Percentiles rank a stretch among this genome's conserved stretches.
Evolutionary conservation across 1,139 yeast species (phyloP).

Genomic region (Zygoascus meyerae): DNA sequence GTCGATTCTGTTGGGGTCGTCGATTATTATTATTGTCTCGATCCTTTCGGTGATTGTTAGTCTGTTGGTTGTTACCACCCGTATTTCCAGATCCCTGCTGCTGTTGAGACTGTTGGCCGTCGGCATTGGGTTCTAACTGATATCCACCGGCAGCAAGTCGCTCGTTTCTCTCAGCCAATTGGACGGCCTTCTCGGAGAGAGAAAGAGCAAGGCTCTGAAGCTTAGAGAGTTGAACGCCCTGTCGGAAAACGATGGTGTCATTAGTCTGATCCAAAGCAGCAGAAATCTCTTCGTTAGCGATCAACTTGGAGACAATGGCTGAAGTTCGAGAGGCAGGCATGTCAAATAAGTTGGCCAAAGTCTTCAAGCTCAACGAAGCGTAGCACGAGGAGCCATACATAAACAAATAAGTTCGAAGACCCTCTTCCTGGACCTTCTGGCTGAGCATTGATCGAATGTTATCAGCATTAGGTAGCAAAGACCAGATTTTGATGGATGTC

Average conservation of each 20-base stretch:
- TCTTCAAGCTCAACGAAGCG: constrained; percentile 64
- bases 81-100: constrained; percentile 10
- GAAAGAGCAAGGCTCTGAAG: constrained; percentile 85
- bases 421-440: constrained; percentile 79
- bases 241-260: constrained; percentile 53
- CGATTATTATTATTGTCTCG: background rate
- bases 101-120: constrained; percentile 1
- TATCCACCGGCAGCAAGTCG: constrained; percentile 74
- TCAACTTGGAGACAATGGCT: constrained; percentile 66
- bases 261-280: constrained; percentile 61
- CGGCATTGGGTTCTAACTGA: constrained; percentile 29
- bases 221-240: constrained; percentile 75
- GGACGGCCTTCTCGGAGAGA: constrained; percentile 79
- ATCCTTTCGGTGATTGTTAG: constrained; percentile 2
- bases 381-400: constrained; percentile 67
- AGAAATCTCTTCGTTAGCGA: constrained; percentile 66
- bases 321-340: constrained; percentile 49
- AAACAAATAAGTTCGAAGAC: constrained; percentile 83
- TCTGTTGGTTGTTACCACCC: constrained; percentile 8
- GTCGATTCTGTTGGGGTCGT: constrained; percentile 6
- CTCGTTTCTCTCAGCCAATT: constrained; percentile 80
- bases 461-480: constrained; percentile 61
- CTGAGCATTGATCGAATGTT: constrained; percentile 64
- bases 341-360: constrained; percentile 62
- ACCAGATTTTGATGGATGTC: constrained; percentile 81